phyloP scores from a whole-genome alignment of 2,329 filamentous ascomycete genomes.

The Phyllosticta citribraziliensis region DNA sequence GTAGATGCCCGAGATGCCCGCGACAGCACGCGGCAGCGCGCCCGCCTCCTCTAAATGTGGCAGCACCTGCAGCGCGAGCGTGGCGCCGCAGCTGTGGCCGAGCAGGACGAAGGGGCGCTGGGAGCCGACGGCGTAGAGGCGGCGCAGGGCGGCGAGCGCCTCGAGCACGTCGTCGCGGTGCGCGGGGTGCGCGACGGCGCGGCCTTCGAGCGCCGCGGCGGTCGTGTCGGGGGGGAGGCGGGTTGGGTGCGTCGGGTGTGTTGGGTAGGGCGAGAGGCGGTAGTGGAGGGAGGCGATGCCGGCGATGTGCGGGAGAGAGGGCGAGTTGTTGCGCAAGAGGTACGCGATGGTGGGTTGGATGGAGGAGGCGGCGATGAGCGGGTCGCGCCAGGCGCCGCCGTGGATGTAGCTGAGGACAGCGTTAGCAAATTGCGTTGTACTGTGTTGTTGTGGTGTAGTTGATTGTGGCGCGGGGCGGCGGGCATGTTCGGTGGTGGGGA shows the following conservation, averaged over 20 bases:
- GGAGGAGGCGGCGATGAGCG: constrained; percentile 26
- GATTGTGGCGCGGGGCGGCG: background rate
- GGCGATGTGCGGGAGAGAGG: constrained; percentile 33
- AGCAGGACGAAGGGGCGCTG: constrained; percentile 33
- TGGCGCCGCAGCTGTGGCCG: constrained; percentile 56
- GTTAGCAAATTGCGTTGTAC: background rate
- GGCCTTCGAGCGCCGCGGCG: constrained; percentile 35
- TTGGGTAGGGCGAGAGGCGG: constrained; percentile 46
- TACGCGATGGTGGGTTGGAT: constrained; percentile 28
- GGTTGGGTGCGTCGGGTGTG: constrained; percentile 35
- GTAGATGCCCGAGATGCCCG: constrained; percentile 59
- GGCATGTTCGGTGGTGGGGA: background rate
- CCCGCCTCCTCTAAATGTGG: constrained; percentile 36
- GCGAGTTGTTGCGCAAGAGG: constrained; percentile 22
- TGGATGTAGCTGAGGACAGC: constrained; percentile 32
- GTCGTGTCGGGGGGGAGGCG: constrained; percentile 34
- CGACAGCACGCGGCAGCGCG: constrained; percentile 39
- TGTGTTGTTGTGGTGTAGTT: background rate
- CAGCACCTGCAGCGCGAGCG: constrained; percentile 50
- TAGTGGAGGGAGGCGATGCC: constrained; percentile 58
- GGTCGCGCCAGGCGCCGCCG: constrained; percentile 42
- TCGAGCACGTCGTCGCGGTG: constrained; percentile 49
- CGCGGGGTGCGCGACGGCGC: constrained; percentile 48
- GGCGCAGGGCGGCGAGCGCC: constrained; percentile 43
- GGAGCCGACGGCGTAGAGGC: constrained; percentile 33